Percentiles rank a stretch among this genome's conserved stretches.
These are phyloP conservation scores for Hippophae tibetana DNA, from an alignment of 306 rosid genomes.

Conservation along the genomic window DNA sequence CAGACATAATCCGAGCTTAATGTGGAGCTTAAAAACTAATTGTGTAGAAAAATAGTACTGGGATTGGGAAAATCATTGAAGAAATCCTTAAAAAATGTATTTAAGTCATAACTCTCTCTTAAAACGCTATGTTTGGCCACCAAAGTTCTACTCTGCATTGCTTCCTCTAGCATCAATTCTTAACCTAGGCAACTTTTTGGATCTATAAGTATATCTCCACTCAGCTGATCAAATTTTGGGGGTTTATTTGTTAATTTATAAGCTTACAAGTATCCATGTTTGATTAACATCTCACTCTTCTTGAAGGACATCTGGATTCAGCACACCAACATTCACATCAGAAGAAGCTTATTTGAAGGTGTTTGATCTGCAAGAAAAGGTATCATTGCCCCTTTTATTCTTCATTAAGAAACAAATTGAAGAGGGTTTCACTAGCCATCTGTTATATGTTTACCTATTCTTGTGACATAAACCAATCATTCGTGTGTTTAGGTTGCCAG, in stretches of 20 bases:
- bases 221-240: neutral
- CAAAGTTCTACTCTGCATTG: no score
- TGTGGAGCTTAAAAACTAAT: no score
- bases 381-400: conserved; percentile 23
- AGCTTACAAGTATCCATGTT: neutral
- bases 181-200: no score
- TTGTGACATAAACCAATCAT: conserved; percentile 1
- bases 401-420: conserved; percentile 1
- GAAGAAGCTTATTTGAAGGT: conserved; percentile 59
- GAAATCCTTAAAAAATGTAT: no score
- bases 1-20: no score
- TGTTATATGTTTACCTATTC: conserved; percentile 6
- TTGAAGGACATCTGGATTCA: conserved; percentile 55
- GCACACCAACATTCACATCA: conserved; percentile 68
- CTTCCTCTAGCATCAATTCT: no score
- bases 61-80: no score
- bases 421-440: neutral
- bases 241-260: neutral
- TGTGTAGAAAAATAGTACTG: no score
- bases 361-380: conserved; percentile 68
- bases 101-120: no score
- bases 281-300: neutral
- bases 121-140: no score
- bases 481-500: conserved; percentile 41
- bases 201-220: no score